These are phyloP conservation scores for Skeletonema tropicum DNA, from an alignment of 108 stramenopile genomes.

Conservation along the genomic window DNA sequence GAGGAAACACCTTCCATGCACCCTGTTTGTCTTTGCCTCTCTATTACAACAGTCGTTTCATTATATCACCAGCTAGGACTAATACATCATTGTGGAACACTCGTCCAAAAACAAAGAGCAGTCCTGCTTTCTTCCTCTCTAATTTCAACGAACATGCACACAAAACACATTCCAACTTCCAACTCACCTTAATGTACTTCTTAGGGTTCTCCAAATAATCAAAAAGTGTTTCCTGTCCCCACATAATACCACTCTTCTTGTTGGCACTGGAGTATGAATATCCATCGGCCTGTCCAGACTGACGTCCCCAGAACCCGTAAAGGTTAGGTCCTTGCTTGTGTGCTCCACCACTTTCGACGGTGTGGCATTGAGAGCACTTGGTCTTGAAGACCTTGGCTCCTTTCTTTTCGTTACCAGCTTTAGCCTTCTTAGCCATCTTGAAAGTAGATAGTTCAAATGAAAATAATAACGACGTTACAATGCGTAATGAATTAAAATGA, in stretches of 20 bases:
- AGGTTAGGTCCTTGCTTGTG: constrained; percentile 99
- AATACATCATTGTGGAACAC: too few relatives aligned
- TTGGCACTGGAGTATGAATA: constrained; percentile 98
- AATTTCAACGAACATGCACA: neutral
- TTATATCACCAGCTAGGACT: too few relatives aligned
- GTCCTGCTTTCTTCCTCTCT: neutral
- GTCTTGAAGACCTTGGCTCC: constrained; percentile 95
- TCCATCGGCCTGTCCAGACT: constrained; percentile 94
- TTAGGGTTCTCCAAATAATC: constrained; percentile 97
- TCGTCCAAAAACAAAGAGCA: neutral
- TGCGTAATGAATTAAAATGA: too few relatives aligned
- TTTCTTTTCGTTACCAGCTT: constrained; percentile 86
- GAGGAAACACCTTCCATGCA: too few relatives aligned
- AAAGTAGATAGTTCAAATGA: too few relatives aligned
- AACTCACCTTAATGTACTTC: constrained; percentile 99
- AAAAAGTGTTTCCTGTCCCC: constrained; percentile 94
- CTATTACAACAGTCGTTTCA: too few relatives aligned
- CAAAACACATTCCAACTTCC: neutral
- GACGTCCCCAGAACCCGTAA: constrained; percentile 98
- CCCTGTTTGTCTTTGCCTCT: too few relatives aligned
- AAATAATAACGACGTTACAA: too few relatives aligned
- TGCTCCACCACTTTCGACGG: constrained; percentile 94
- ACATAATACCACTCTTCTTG: constrained; percentile 95
- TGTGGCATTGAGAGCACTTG: constrained; percentile 99
- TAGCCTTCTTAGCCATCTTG: constrained; percentile 57